Percentiles rank a stretch among this genome's conserved stretches.
Evolutionary conservation across 2,329 filamentous ascomycete species (phyloP).

Genomic region (Dichotomopilus funicola): DNA sequence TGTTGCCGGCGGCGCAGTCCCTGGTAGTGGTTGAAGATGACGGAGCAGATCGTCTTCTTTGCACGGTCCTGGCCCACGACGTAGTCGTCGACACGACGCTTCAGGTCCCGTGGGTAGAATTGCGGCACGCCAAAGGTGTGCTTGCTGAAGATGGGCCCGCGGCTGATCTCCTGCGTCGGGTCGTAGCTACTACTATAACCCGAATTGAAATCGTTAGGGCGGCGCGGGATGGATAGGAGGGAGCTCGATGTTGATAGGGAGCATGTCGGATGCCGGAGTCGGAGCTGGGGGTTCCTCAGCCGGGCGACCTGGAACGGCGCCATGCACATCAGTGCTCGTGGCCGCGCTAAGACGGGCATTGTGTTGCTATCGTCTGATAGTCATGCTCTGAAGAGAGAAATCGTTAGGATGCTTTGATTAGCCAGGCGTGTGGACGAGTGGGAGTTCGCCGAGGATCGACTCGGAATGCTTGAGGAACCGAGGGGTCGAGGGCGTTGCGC

Average conservation of each 20-base stretch:
- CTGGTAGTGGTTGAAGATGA: conserved; percentile 96
- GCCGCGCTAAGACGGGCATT: conserved; percentile 21
- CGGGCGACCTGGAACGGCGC: conserved; percentile 10
- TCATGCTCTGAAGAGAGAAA: conserved; percentile 11
- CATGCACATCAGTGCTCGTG: conserved; percentile 11
- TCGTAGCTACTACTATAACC: conserved; percentile 56
- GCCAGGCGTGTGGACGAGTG: not conserved
- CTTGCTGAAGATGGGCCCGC: conserved; percentile 56
- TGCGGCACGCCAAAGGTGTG: conserved; percentile 52
- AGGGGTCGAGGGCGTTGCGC: conserved; percentile 1
- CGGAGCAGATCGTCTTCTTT: conserved; percentile 87
- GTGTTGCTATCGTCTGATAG: conserved; percentile 1
- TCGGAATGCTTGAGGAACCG: conserved; percentile 2
- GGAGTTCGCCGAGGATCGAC: conserved; percentile 1
- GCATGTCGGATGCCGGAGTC: conserved; percentile 16
- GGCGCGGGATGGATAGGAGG: conserved; percentile 30
- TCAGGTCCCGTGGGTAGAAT: conserved; percentile 64
- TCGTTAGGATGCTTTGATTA: not conserved
- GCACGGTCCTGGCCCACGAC: conserved; percentile 93
- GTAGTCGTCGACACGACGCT: conserved; percentile 89
- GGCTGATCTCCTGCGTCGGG: conserved; percentile 44
- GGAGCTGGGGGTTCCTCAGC: no score
- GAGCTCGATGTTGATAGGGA: conserved; percentile 22
- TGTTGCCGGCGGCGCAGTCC: conserved; percentile 71
- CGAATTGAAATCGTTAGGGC: conserved; percentile 46